Evolutionary conservation across 306 rosid species (phyloP).

Genomic region (Quercus alba): DNA sequence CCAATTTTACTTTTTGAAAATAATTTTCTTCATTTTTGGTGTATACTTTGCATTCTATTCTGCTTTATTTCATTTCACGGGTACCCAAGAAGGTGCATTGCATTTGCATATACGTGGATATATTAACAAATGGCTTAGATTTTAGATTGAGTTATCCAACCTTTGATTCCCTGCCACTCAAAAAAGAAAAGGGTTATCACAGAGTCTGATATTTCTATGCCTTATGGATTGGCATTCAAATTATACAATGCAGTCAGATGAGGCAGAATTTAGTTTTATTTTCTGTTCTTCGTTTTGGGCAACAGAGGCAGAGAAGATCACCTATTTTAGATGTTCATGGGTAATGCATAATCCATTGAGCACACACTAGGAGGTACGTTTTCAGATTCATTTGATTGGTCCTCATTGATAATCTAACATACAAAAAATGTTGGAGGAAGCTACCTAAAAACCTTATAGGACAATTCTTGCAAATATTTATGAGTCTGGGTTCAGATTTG

Average conservation of each 20-base stretch:
- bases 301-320: neutral
- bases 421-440: no score
- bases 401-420: no score
- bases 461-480: no score
- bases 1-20: neutral
- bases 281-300: neutral
- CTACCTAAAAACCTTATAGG: no score
- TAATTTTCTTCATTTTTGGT: neutral
- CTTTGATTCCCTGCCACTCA: neutral
- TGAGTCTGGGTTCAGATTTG: no score
- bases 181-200: neutral
- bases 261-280: neutral
- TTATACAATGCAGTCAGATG: neutral
- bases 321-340: neutral
- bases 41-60: neutral
- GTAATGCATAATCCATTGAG: no score
- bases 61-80: neutral
- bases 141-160: neutral
- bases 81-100: neutral
- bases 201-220: neutral
- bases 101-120: neutral
- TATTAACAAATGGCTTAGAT: neutral
- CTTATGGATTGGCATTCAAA: neutral
- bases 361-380: no score
- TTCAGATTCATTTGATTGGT: no score